Conservation (phyloP, 169 alveolate species). For the Perkinsus chesapeaki region DNA sequence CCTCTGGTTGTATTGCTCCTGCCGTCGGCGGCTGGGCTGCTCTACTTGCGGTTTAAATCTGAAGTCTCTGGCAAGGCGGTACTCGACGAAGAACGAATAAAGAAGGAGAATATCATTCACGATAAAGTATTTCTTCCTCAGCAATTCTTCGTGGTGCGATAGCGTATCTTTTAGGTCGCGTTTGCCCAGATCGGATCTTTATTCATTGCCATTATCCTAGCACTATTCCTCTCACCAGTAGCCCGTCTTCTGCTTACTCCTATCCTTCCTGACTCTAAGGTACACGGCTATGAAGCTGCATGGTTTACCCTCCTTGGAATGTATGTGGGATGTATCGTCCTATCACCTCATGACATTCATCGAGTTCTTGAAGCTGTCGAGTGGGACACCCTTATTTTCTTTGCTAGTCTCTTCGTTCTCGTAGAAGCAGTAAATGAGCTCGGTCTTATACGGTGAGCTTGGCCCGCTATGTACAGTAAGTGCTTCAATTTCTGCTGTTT, state of each 20-base stretch:
- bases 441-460: not conserved
- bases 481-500: not conserved
- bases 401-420: slow-evolving; percentile 5
- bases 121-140: too few species aligned
- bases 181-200: not conserved
- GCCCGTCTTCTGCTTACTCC: too few species aligned
- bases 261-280: too few species aligned
- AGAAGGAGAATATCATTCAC: not conserved
- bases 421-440: slow-evolving; percentile 3
- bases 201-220: not conserved
- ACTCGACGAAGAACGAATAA: not conserved
- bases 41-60: not conserved
- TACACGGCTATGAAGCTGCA: not conserved
- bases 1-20: slow-evolving; percentile 5
- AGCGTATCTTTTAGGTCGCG: not conserved
- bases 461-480: not conserved
- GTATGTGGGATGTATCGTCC: not conserved
- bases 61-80: not conserved
- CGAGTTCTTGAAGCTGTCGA: slow-evolving; percentile 9
- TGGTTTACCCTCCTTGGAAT: slow-evolving; percentile 9
- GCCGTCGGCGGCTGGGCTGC: not conserved
- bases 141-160: too few species aligned
- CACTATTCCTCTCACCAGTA: slow-evolving; percentile 8
- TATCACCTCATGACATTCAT: not conserved
- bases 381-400: slow-evolving; percentile 8